Evolutionary conservation across 768 basidiomycete species (phyloP), one percentile per base, ranked within the genome.

Genomic region (Leccinum uliginosum): DNA sequence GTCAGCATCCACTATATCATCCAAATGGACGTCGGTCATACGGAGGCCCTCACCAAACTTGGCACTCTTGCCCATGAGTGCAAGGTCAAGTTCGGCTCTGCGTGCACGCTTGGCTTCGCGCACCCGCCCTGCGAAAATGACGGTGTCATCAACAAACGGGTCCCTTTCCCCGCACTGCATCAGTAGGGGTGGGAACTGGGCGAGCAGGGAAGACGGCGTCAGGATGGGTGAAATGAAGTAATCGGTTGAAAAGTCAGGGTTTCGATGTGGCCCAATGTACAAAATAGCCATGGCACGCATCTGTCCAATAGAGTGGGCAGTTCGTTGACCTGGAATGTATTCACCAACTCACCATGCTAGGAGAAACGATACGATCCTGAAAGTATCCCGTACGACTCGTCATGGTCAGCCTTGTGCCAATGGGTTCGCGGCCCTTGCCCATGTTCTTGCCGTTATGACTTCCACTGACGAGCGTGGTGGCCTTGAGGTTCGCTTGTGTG

Each of bases 221-320:
- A 98, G 81, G 65, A 99, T 89, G 1, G 97, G 97, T 17, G 96
- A 98, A 62, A 99, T 85, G 75, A 92, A 87, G 73, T 98, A 98
- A 76, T 99, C 95, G 17, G 88, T 89, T 54, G 85, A 83, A 70
- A 99, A 95, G 71, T 98, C 94, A 7, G 97, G 97, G 69, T 93
- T 89, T 51, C 86, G 87, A 66, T 91, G 84, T 1, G 97, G 96
- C 1, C 96, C 96, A 57, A 99, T 89, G 74, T 97, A 97, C 60
- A 96, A 75, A 67, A 97, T 95, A 3, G 96, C 96, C 97, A 99
- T 99, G 0, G 96, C 95, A 34, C 97, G 91, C 93, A 98, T 98
- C 96, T 98, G 45, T 55, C 34, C n/a, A 15, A n/a, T 54, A n/a
- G 26, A 44, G n/a, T 67, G 34, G 68, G 50, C 46, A 32, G 23